Evolutionary conservation across 2,329 filamentous ascomycete species (phyloP), one percentile per base, ranked within the genome.

Genomic region (Monosporascus cannonballus): DNA sequence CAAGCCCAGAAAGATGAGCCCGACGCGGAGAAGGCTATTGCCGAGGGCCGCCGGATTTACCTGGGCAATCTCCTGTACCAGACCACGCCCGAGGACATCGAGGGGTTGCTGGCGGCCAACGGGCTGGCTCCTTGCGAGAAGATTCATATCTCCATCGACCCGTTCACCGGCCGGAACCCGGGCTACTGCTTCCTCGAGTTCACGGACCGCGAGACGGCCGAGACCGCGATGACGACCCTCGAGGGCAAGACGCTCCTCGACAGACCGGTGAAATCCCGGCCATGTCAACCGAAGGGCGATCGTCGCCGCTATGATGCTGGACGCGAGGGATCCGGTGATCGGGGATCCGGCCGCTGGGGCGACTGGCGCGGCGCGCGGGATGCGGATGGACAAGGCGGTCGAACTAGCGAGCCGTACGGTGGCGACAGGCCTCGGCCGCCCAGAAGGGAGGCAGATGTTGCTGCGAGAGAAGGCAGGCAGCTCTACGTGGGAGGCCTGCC

Each of bases 141-240:
- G 47, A 80, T 89, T 57, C 83, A 86, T 65, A 85, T 90, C 60
- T 84, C 84, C 1, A 76, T 86, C 50, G 85, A 90, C 61, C 79
- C 84, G 1, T 81, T 86, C 66, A 86, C 80, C 30, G 81, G 78
- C 41, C 76, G 85, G 45, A 90, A 89, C 65, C 85, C 85, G 0
- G 86, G 84, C 38, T 89, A 89, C 70, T 90, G 86, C 71, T 90
- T 90, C 60, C 80, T 89, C 46, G 86, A 90, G 61, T 80, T 90
- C 53, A 67, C 69, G 46, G 76, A 74, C 47, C 75, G 75, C 46
- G 79, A 80, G 27, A 73, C 81, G 30, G 85, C 85, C 3, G 73
- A 80, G 4, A 67, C 67, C 2, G 83, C 82, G 2, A 81, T 89
- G 65, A 62, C 68, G n/a, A 71, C 76, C 14, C 70, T 89, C 44